Base-by-base conservation (phyloP, 768 basidiomycete species). In the Calocybe indica region DNA sequence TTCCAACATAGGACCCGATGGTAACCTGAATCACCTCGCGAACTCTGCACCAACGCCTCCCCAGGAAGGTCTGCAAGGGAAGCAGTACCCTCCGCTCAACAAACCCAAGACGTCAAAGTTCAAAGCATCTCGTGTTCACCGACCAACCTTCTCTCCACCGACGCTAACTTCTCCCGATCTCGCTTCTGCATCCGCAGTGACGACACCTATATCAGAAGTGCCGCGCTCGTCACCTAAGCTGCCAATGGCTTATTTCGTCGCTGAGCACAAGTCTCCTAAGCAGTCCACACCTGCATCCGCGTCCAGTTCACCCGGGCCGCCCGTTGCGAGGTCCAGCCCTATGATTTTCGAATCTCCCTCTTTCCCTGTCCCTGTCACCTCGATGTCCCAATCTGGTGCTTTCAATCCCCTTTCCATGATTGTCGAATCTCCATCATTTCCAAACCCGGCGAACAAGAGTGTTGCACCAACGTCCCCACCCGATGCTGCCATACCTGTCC, bases 1-100 rank as follows among this genome's bases (percentile, higher is more conserved):
- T 11, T 73, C 76, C 45, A 83, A 83, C 54, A 55, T 72, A 15
- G 82, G 81, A 14, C 75, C 77, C 5, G 62, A 74, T 50, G 68
- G 70, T 9, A 55, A 67, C 42, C 5, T 31, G 12, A 15, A 5
- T 41, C 40, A 32, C 31, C 22, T 29, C n/a, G 22, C 13, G 28
- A 43, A 32, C 8, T 30, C 42, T 11, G 5, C 40, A n/a, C 5
- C 8, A 22, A 11, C 42, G 8, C 41, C 53, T 7, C 37, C 49
- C 11, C 22, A 55, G 10, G 39, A 53, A 33, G 22, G 22, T 22
- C 22, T 22, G 22, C 22, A 22, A 22, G 22, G 22, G 22, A 22
- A 22, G 22, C 22, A 22, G 22, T 48, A 58, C 52, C 64, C 60
- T 45, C 68, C 58, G 45, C 66, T 61, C 50, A 63, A 58, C 43